phyloP scores from a whole-genome alignment of 805 yeast genomes.

The Clavispora asparagi region DNA sequence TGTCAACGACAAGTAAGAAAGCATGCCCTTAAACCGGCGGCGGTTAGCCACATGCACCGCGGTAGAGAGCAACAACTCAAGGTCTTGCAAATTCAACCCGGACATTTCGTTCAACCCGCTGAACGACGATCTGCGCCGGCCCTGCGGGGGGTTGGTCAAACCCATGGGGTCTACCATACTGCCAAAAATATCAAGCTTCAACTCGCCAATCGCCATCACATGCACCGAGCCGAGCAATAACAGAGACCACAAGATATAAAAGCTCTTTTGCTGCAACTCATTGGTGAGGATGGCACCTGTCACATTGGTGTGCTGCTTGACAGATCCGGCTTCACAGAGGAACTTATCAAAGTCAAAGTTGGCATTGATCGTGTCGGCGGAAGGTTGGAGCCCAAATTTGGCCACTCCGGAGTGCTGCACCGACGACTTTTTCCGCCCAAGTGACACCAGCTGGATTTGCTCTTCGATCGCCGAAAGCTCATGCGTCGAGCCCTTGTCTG shows the following conservation, averaged over 20 bases:
- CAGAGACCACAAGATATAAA: constrained; percentile 31
- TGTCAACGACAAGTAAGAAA: constrained; percentile 24
- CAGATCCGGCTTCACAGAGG: constrained; percentile 4
- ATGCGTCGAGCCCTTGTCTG: constrained; percentile 15
- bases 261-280: constrained; percentile 31
- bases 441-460: constrained; percentile 1
- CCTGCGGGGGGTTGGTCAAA: constrained; percentile 9
- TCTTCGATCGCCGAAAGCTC: constrained; percentile 20
- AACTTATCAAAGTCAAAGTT: constrained; percentile 5
- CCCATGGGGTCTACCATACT: constrained; percentile 12
- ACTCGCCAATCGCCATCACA: constrained; percentile 34
- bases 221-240: constrained; percentile 13
- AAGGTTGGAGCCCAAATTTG: constrained; percentile 30
- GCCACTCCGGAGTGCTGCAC: constrained; percentile 20
- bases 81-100: constrained; percentile 37
- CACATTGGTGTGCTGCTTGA: constrained; percentile 15
- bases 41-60: constrained; percentile 26
- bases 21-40: constrained; percentile 4
- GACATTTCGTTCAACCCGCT: constrained; percentile 35
- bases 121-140: constrained; percentile 33
- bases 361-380: background rate
- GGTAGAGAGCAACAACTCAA: constrained; percentile 26
- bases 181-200: constrained; percentile 22
- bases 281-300: constrained; percentile 37
- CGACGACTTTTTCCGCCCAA: constrained; percentile 21